Evolutionary conservation across 495 filamentous ascomycete genomes (phyloP), one percentile per base, ranked within the genome.

Genomic region (Cercophora sp.): DNA sequence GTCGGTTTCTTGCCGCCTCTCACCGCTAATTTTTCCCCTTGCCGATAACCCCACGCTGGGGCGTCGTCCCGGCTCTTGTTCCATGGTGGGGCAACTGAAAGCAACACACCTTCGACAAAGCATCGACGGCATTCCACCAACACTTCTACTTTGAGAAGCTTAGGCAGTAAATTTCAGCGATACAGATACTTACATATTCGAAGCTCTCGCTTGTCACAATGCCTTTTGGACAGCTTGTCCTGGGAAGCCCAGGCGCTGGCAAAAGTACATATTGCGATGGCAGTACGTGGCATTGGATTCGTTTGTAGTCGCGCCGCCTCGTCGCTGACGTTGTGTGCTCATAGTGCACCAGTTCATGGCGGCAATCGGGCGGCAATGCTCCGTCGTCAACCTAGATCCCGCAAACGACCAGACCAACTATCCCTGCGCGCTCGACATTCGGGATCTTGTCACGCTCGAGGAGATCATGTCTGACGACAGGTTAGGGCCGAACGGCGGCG

Each of bases 241-340:
- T 96, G 51, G 93, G 93, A 10, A 89, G 92, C 22, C 92, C 93
- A 6, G 93, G 93, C 55, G 82, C 91, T 20, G 93, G 93, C 15
- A 98, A 98, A 71, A 96, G 91, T 39, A 98, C 93, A 5, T 96
- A 94, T 69, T 96, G 91, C 77, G 87, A 96, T 81, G 93, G 93
- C 58, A 96, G 79, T 82, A 69, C 52, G 79, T 68, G 54, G 13
- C 20, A n/a, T 26, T 22, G 1, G 6, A 13, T 31, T 24, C 18
- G 42, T 19, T 18, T 51, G 35, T n/a, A 9, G 8, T 13, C 20
- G 6, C 34, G 16, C 34, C n/a, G 20, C 10, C 15, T 23, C 9
- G 16, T 24, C 8, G 48, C 61, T 54, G 43, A 61, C 49, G 6
- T 18, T 0, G 8, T 32, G 18, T 36, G 6, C 46, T 26, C 34